A percentile compares a stretch with the other conserved stretches of the same genome.
These are phyloP conservation scores for Chloropicon primus DNA, from an alignment of 139 green algal genomes.

Conservation along the genomic window DNA sequence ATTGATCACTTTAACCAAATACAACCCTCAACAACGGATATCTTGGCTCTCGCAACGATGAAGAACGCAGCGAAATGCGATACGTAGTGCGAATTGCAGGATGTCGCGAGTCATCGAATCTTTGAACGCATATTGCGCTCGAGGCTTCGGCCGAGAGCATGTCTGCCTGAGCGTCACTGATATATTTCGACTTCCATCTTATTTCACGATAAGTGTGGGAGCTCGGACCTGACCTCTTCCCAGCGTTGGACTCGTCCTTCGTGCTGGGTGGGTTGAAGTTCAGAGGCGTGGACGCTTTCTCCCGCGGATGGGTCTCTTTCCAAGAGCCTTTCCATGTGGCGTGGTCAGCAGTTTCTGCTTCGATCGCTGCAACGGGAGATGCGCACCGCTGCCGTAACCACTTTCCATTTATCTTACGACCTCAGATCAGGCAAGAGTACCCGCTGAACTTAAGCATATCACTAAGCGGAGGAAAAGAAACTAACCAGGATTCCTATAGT, in stretches of 20 bases:
- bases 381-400: conserved; percentile 4
- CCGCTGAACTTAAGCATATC: conserved; percentile 91
- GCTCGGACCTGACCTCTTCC: background rate
- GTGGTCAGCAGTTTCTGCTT: background rate
- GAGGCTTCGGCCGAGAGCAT: background rate
- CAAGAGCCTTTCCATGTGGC: background rate
- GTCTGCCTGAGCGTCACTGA: background rate
- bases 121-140: background rate
- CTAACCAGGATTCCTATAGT: conserved; percentile 86
- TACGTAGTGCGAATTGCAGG: conserved; percentile 91
- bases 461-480: conserved; percentile 92
- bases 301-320: background rate
- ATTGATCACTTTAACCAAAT: conserved; percentile 16
- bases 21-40: conserved; percentile 82
- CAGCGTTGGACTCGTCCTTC: background rate
- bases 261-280: background rate
- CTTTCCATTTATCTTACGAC: conserved; percentile 32
- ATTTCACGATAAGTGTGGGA: no score
- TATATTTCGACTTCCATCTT: background rate
- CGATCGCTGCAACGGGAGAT: background rate
- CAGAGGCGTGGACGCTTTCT: background rate
- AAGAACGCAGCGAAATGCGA: conserved; percentile 92
- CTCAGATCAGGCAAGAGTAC: conserved; percentile 80
- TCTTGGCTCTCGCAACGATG: conserved; percentile 78
- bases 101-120: conserved; percentile 17